Evolutionary conservation across 805 yeast genomes (phyloP).

Genomic region (Candida sphagnicola): DNA sequence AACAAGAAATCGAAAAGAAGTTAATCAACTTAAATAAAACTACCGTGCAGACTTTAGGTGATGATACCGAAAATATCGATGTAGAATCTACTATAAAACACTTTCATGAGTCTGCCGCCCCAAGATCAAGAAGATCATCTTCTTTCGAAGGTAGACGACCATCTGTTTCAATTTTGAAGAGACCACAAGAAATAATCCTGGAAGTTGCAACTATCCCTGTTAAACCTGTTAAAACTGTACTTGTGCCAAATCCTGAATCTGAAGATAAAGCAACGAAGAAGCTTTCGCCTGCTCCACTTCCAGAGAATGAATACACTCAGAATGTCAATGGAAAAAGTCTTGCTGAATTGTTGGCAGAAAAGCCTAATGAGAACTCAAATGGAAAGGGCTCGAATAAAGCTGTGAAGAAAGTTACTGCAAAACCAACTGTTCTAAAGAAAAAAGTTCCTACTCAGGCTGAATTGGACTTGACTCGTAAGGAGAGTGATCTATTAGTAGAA

Average conservation of each 20-base stretch:
- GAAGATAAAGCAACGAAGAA: not conserved
- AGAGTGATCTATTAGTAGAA: conserved; percentile 7
- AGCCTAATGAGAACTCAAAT: conserved; percentile 7
- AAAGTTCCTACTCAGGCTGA: conserved; percentile 12
- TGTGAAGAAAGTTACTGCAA: conserved; percentile 17
- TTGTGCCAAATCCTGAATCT: not conserved
- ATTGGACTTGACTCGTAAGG: conserved; percentile 11
- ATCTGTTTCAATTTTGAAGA: conserved; percentile 16
- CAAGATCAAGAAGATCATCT: conserved; percentile 7
- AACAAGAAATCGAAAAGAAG: conserved; percentile 54
- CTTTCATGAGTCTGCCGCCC: conserved; percentile 12
- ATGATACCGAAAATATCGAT: conserved; percentile 7
- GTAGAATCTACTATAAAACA: conserved; percentile 9
- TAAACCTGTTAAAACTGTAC: conserved; percentile 1
- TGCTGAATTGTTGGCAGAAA: conserved; percentile 34
- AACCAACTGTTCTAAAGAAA: conserved; percentile 39
- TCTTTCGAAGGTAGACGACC: conserved; percentile 9
- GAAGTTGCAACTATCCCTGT: not conserved
- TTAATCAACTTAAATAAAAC: conserved; percentile 28
- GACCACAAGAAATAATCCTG: conserved; percentile 7
- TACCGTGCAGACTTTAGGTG: conserved; percentile 26
- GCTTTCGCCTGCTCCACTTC: conserved; percentile 17
- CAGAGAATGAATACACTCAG: conserved; percentile 7
- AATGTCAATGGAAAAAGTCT: conserved; percentile 29
- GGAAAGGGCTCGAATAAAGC: conserved; percentile 5